These are phyloP conservation scores for Meripilus lineatus DNA, from an alignment of 1,284 basidiomycete species.

Conservation along the genomic window DNA sequence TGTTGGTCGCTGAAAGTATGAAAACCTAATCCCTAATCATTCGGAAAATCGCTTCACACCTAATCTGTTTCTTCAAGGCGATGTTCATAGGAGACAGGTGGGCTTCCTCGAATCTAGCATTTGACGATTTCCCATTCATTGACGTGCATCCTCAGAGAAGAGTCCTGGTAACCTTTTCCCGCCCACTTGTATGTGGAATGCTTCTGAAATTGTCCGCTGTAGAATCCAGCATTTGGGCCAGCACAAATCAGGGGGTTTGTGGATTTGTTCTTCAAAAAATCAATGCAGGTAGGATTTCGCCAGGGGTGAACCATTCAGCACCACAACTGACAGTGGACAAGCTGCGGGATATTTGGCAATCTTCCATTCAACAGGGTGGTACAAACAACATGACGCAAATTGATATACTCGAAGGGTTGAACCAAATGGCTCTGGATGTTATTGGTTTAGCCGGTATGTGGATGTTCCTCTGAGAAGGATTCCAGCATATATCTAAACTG, in stretches of 20 bases:
- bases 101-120: not conserved
- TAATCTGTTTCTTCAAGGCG: conserved; percentile 3
- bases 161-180: conserved; percentile 1
- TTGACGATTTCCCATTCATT: not conserved
- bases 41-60: not conserved
- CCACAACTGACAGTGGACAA: conserved; percentile 3
- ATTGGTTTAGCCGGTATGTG: conserved; percentile 39
- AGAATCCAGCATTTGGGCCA: conserved; percentile 32
- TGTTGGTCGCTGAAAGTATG: not conserved
- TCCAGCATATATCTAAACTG: not conserved
- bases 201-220: not conserved
- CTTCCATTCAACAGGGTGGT: conserved; percentile 10
- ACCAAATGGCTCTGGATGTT: conserved; percentile 42
- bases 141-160: conserved; percentile 1
- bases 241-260: conserved; percentile 30
- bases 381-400: conserved; percentile 19
- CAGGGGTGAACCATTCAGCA: not conserved
- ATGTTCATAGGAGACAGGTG: not conserved
- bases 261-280: conserved; percentile 28
- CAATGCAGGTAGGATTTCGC: conserved; percentile 20
- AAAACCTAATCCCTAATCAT: not conserved
- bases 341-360: conserved; percentile 27
- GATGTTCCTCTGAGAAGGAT: not conserved
- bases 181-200: not conserved
- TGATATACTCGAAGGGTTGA: conserved; percentile 39